Base-by-base conservation (phyloP, 148 eudicot species). In the Vaccinium darrowii region DNA sequence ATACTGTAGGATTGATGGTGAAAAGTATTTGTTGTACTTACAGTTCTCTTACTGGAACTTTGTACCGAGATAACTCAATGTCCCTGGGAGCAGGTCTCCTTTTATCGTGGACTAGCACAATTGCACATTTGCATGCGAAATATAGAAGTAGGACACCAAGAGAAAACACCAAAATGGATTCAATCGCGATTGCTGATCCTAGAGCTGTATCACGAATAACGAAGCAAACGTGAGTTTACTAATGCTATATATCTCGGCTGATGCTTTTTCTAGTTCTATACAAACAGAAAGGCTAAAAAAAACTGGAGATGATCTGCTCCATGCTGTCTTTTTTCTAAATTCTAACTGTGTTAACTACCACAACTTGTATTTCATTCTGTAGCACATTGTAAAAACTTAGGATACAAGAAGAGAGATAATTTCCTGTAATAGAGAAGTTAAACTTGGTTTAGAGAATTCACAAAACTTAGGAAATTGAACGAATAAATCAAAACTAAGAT, bases 111-210 rank as follows among this genome's bases (percentile, higher is more conserved):
- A 90, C 82, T 54, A 97, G 92, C 79, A 92, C 90, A 30, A 88
- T 83, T 27, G 92, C 98, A 83, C 98, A 97, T 90, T 90, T 91
- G 91, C 99, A 95, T 4, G 92, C 92, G 90, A 89, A 97, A 81
- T 87, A 91, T 27, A 95, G 82, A 79, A 97, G 87, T 33, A 90
- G 63, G 54, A 90, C 84, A 81, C 96, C 98, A 78, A 97, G 93
- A 79, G 90, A 87, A 56, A 94, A 71, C 84, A 97, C 86, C 83
- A 87, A 84, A 47, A 93, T 71, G 79, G 89, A 92, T 78, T 93
- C 98, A 39, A 94, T 11, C 82, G 92, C 86, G 81, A 95, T 89
- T 84, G 92, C 91, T 71, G 93, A 88, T 90, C 98, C 99, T n/a
- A 95, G 87, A 87, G 89, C 98, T 97, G 94, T 83, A 82, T 5